Evolutionary conservation across 495 filamentous ascomycete genomes (phyloP).

Genomic region (Baudoinia panamericana): DNA sequence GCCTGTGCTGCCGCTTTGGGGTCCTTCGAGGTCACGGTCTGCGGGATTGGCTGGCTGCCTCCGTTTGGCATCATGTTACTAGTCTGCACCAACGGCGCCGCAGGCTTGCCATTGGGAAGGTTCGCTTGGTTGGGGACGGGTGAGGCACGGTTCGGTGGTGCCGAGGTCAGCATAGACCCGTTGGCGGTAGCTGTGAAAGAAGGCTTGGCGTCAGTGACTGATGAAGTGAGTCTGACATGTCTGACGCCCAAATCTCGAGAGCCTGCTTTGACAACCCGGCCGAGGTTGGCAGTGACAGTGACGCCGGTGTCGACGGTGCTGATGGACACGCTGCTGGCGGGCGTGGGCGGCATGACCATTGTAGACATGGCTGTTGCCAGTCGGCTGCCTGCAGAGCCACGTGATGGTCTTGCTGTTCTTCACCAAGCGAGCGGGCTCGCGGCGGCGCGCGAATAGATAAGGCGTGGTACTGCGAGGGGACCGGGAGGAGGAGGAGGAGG

Average conservation of each 20-base stretch:
- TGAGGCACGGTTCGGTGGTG: slow-evolving; percentile 27
- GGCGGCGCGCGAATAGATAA: slow-evolving; percentile 1
- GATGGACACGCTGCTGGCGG: slow-evolving; percentile 1
- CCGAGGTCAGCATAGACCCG: slow-evolving; percentile 10
- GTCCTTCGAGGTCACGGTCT: slow-evolving; percentile 68
- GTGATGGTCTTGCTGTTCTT: not conserved
- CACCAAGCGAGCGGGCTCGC: not conserved
- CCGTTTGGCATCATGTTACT: slow-evolving; percentile 50
- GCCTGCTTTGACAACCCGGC: slow-evolving; percentile 1
- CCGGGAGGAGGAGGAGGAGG: slow-evolving; percentile 4
- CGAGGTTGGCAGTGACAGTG: not conserved
- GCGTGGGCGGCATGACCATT: not conserved
- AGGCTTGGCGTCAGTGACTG: slow-evolving; percentile 4
- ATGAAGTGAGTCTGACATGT: not conserved
- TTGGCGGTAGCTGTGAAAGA: slow-evolving; percentile 19
- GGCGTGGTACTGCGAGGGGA: not conserved
- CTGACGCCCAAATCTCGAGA: slow-evolving; percentile 1
- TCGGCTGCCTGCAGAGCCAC: not conserved
- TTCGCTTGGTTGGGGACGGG: slow-evolving; percentile 22
- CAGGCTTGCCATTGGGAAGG: slow-evolving; percentile 40
- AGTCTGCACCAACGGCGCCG: slow-evolving; percentile 43
- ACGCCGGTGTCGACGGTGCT: slow-evolving; percentile 4
- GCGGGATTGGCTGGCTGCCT: slow-evolving; percentile 34
- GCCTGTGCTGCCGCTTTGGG: slow-evolving; percentile 65
- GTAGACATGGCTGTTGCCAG: not conserved